These are phyloP conservation scores for Penicillium dipodomyicola DNA, from an alignment of 495 filamentous ascomycete genomes.

Conservation along the genomic window DNA sequence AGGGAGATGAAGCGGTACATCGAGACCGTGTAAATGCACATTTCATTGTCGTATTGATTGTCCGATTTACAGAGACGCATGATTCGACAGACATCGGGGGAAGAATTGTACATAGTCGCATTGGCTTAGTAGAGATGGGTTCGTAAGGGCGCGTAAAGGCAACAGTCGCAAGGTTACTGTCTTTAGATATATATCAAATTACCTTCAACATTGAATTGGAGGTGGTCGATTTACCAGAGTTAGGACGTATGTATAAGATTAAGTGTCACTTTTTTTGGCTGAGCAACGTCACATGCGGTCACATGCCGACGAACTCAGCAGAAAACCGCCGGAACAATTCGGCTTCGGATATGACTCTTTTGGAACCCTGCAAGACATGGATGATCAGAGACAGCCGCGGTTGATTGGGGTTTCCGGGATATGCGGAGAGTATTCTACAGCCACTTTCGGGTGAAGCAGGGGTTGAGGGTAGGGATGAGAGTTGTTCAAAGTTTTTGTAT, in stretches of 20 bases:
- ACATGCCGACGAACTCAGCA: constrained; percentile 9
- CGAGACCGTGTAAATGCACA: constrained; percentile 41
- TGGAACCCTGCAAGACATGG: constrained; percentile 3
- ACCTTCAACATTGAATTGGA: not conserved
- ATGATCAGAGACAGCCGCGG: constrained; percentile 8
- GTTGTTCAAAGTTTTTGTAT: not conserved
- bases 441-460: constrained; percentile 14
- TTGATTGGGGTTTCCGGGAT: constrained; percentile 12
- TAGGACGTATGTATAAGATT: not conserved
- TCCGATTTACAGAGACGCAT: not conserved
- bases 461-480: not conserved
- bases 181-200: not conserved
- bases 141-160: not conserved
- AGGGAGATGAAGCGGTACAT: constrained; percentile 55
- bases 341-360: constrained; percentile 6
- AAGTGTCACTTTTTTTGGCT: not conserved
- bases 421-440: not conserved
- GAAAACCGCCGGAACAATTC: constrained; percentile 8
- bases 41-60: not conserved
- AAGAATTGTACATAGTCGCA: constrained; percentile 3
- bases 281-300: constrained; percentile 14
- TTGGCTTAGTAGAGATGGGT: constrained; percentile 3
- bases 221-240: not conserved
- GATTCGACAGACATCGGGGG: not conserved
- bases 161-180: not conserved